phyloP scores from a whole-genome alignment of 768 basidiomycete species.

The Rhizopogon vinicolor region DNA sequence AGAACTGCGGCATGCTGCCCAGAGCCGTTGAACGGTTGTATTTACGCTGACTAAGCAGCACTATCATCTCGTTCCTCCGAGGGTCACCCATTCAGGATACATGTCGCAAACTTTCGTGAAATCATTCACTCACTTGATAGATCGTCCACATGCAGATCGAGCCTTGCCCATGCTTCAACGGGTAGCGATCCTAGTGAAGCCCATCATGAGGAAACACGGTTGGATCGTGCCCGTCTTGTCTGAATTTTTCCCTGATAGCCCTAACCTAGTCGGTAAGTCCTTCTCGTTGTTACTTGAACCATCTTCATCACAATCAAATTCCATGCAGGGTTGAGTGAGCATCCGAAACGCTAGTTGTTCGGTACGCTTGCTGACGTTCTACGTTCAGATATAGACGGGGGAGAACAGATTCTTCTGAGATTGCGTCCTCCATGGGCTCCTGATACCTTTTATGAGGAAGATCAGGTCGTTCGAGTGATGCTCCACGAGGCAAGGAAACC shows the following conservation, averaged over 20 bases:
- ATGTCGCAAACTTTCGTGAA: constrained; percentile 61
- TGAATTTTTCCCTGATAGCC: constrained; percentile 83
- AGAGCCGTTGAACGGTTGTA: too few species aligned
- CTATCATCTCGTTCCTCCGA: too few species aligned
- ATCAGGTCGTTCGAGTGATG: constrained; percentile 79
- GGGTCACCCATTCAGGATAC: background rate
- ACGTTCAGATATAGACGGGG: constrained; percentile 64
- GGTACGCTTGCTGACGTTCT: constrained; percentile 1
- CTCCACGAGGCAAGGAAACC: constrained; percentile 69
- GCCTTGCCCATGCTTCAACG: constrained; percentile 66
- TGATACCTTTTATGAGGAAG: constrained; percentile 70
- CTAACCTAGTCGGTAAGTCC: constrained; percentile 61
- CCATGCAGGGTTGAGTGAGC: constrained; percentile 34
- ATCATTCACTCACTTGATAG: constrained; percentile 69
- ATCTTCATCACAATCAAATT: background rate
- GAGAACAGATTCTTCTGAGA: constrained; percentile 79
- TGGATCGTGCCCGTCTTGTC: constrained; percentile 79
- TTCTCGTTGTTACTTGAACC: constrained; percentile 2
- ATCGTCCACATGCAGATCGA: constrained; percentile 58
- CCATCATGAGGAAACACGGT: constrained; percentile 83
- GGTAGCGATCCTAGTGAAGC: constrained; percentile 80
- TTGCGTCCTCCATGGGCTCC: constrained; percentile 67
- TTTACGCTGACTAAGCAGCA: too few species aligned
- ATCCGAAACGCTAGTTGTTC: background rate
- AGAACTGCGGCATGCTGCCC: too few species aligned